Base-by-base conservation (phyloP, 345 rosid species). In the Conringia planisiliqua region DNA sequence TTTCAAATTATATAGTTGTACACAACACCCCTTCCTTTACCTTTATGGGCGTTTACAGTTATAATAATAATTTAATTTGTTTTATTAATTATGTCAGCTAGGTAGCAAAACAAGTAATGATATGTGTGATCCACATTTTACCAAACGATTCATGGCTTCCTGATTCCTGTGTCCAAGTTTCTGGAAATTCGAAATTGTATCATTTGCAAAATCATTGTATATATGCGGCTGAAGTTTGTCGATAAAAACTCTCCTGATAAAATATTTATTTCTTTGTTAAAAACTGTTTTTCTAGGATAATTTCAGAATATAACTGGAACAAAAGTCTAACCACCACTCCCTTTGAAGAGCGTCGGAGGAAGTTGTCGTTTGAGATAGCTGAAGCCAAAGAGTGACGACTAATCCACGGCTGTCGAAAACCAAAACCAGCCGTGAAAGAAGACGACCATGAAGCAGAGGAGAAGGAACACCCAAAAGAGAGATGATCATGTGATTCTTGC, bases 1-100 rank as follows among this genome's bases (percentile, higher is more conserved):
- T 42, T 1, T 47, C 2, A 5, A 33, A 26, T 40, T 30, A 27
- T 39, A 50, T 40, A 62, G 48, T 62, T 68, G 58, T 62, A 52
- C 52, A 70, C 74, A 62, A 69, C 75, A 76, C 52, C 59, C 5
- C 22, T 44, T 63, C 46, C 44, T 51, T 10, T 10, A 16, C 24
- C 13, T 11, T 57, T 46, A 58, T 74, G 54, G 71, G 65, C 65
- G 30, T 64, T 63, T 63, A 73, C 26, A 22, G 22, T 56, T 66
- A n/a, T n/a, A n/a, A n/a, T n/a, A 38, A 17, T 46, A 46, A 16
- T 46, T 46, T 46, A 42, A 43, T n/a, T 43, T 43, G 16, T 7
- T 47, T 39, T 39, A 39, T 10, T 38, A 10, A 36, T 36, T 36
- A 9, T 9, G 8, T 10, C 3, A 29, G 32, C 3, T 29, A 29